phyloP scores from a whole-genome alignment of 108 stramenopile genomes.

The Conticribra guillardii region DNA sequence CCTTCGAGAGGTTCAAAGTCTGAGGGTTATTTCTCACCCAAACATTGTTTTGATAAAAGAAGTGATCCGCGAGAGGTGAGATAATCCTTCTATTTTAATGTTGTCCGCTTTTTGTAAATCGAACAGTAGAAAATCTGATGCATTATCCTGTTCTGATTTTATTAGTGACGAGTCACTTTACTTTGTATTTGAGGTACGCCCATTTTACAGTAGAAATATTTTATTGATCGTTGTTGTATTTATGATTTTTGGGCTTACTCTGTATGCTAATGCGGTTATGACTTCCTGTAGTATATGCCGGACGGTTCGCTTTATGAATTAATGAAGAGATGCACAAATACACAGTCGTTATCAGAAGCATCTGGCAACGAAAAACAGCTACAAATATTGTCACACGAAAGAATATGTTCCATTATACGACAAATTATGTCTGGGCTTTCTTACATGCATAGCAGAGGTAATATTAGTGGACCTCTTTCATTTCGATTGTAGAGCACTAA shows the following conservation, averaged over 20 bases:
- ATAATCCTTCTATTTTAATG: background rate
- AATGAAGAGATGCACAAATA: slow-evolving; percentile 52
- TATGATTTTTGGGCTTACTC: too few species aligned
- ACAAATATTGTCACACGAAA: slow-evolving; percentile 10
- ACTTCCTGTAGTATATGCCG: slow-evolving; percentile 67
- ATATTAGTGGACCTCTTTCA: too few species aligned
- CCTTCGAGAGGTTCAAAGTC: slow-evolving; percentile 86
- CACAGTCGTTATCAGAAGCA: slow-evolving; percentile 11
- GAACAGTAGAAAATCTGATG: too few species aligned
- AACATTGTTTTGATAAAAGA: slow-evolving; percentile 89
- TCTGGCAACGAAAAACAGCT: slow-evolving; percentile 12
- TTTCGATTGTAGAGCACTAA: too few species aligned
- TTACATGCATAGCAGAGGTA: slow-evolving; percentile 72
- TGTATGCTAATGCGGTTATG: background rate
- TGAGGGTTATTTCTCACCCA: slow-evolving; percentile 61
- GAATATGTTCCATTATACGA: slow-evolving; percentile 79
- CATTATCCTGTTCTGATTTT: background rate
- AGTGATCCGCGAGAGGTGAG: slow-evolving; percentile 86
- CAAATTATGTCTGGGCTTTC: slow-evolving; percentile 90
- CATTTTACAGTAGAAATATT: too few species aligned
- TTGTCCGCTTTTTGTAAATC: background rate
- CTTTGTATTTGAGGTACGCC: slow-evolving; percentile 89
- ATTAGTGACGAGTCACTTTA: slow-evolving; percentile 72
- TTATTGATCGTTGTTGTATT: too few species aligned
- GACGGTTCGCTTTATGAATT: slow-evolving; percentile 92